Conservation (phyloP, 2,329 filamentous ascomycete species). For the Metarhizium humberi region DNA sequence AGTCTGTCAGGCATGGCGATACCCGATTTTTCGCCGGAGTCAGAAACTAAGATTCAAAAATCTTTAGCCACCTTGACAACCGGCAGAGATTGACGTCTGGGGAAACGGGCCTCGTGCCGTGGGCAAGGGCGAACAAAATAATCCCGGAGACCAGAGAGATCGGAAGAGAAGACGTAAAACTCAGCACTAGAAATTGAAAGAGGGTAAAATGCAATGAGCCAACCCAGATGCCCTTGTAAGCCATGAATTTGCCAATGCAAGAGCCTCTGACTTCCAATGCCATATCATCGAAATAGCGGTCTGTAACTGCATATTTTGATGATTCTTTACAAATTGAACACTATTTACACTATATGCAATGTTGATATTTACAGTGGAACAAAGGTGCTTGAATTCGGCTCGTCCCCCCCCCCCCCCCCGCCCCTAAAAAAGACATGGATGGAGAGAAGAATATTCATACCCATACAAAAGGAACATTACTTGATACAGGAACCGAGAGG, state of each 20-base stretch:
- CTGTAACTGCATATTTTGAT: background rate
- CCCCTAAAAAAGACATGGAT: background rate
- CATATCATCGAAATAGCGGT: background rate
- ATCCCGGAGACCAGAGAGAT: background rate
- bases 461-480: background rate
- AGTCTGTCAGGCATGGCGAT: constrained; percentile 24
- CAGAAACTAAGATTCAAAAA: constrained; percentile 7
- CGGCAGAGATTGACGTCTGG: background rate
- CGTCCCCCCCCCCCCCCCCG: background rate
- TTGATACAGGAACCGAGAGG: constrained; percentile 1
- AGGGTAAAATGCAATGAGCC: background rate
- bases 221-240: background rate
- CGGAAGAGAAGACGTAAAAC: background rate
- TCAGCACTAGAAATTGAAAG: background rate
- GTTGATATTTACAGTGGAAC: background rate
- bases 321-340: background rate
- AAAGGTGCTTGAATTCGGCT: background rate
- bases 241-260: background rate
- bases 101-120: background rate
- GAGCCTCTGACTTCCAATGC: background rate
- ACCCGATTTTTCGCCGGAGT: constrained; percentile 22
- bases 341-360: background rate
- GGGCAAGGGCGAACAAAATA: background rate
- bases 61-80: constrained; percentile 5
- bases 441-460: background rate